phyloP scores from a whole-genome alignment of 169 alveolate species.

The Cryptosporidium muris region DNA sequence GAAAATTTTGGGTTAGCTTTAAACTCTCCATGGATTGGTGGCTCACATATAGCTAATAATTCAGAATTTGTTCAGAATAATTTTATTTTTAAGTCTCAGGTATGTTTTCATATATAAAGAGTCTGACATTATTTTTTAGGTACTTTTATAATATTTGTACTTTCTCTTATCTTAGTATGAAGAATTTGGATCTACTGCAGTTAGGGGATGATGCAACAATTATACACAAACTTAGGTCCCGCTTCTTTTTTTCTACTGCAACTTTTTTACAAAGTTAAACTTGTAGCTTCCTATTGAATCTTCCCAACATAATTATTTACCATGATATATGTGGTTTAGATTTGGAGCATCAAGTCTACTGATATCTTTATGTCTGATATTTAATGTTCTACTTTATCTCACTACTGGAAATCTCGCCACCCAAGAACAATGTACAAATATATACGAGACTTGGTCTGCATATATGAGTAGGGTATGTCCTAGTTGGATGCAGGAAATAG shows the following conservation, averaged over 20 bases:
- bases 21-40: slow-evolving; percentile 64
- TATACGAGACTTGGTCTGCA: neutral
- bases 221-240: too few relatives aligned
- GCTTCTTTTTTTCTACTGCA: too few relatives aligned
- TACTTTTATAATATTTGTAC: neutral
- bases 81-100: slow-evolving; percentile 50
- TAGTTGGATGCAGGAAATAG: slow-evolving; percentile 5
- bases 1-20: slow-evolving; percentile 14
- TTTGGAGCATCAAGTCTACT: too few relatives aligned
- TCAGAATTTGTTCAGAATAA: slow-evolving; percentile 4
- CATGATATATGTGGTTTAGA: too few relatives aligned
- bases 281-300: too few relatives aligned
- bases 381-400: too few relatives aligned
- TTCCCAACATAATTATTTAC: too few relatives aligned
- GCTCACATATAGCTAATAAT: slow-evolving; percentile 24
- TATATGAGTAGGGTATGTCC: slow-evolving; percentile 23
- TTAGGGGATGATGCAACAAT: slow-evolving; percentile 27
- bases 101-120: neutral
- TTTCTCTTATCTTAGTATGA: slow-evolving; percentile 13
- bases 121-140: neutral
- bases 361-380: too few relatives aligned
- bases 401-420: neutral
- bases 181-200: slow-evolving; percentile 64
- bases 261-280: too few relatives aligned
- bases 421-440: neutral